A percentile compares a stretch with the other conserved stretches of the same genome.
phyloP scores from a whole-genome alignment of 139 green algal genomes.

The Chlorokybus atmophyticus region DNA sequence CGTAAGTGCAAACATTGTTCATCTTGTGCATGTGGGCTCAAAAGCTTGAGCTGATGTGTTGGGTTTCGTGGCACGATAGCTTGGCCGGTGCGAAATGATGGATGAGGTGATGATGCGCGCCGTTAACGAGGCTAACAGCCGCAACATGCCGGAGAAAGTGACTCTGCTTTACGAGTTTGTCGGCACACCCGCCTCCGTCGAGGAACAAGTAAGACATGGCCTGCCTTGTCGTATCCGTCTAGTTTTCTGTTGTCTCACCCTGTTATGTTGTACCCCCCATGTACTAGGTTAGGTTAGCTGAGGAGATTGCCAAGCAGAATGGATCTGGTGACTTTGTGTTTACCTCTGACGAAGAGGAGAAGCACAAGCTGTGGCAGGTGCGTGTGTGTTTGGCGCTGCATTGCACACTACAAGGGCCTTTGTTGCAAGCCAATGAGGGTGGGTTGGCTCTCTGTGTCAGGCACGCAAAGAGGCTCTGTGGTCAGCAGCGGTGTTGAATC shows the following conservation, averaged over 20 bases:
- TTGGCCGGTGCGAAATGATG: constrained; percentile 17
- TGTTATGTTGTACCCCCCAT: too few species aligned
- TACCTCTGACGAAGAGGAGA: constrained; percentile 14
- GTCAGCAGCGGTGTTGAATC: constrained; percentile 2
- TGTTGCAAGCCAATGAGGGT: too few species aligned
- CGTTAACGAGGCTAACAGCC: constrained; percentile 15
- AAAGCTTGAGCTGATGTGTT: too few species aligned
- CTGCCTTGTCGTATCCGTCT: too few species aligned
- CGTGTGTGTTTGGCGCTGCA: too few species aligned
- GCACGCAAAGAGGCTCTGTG: constrained; percentile 26
- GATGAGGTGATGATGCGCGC: constrained; percentile 28
- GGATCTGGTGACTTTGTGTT: constrained; percentile 10
- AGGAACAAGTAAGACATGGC: background rate
- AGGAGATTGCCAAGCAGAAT: constrained; percentile 1
- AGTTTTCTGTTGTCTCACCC: too few species aligned
- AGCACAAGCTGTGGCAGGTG: too few species aligned
- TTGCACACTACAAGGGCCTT: too few species aligned
- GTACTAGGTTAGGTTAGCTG: too few species aligned
- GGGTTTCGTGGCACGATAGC: too few species aligned
- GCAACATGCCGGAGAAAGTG: constrained; percentile 9
- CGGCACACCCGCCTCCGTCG: background rate
- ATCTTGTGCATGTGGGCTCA: too few species aligned
- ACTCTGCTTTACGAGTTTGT: constrained; percentile 30
- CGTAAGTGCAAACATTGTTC: too few species aligned
- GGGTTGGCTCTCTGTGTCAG: constrained; percentile 15